Evolutionary conservation across 2,329 filamentous ascomycete genomes (phyloP).

Genomic region (Trichoderma atroviride): DNA sequence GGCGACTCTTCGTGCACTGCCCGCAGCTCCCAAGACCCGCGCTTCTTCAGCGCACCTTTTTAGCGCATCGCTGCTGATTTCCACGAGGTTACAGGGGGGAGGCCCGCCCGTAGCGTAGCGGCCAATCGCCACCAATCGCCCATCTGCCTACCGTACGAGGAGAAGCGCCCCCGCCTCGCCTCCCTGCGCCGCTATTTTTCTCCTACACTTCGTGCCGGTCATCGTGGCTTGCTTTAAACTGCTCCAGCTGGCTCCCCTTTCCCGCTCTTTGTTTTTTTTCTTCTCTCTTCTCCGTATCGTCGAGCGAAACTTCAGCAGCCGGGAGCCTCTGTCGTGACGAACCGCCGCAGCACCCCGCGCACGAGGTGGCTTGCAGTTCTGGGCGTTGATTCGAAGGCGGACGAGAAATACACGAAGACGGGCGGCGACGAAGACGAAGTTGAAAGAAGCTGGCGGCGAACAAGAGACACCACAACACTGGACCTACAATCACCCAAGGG

Average conservation of each 20-base stretch:
- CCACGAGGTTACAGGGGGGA: slow-evolving; percentile 26
- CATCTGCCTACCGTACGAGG: slow-evolving; percentile 5
- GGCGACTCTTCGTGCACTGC: background rate
- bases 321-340: slow-evolving; percentile 23
- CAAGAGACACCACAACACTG: background rate
- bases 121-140: slow-evolving; percentile 24
- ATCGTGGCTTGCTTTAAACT: background rate
- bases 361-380: slow-evolving; percentile 16
- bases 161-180: slow-evolving; percentile 23
- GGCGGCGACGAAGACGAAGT: background rate
- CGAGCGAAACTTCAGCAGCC: slow-evolving; percentile 19
- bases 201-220: slow-evolving; percentile 15
- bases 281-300: background rate
- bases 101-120: background rate
- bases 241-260: slow-evolving; percentile 3
- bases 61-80: slow-evolving; percentile 24
- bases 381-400: slow-evolving; percentile 1
- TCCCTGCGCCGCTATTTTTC: slow-evolving; percentile 13
- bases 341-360: slow-evolving; percentile 15
- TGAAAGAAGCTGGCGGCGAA: background rate
- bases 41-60: slow-evolving; percentile 25
- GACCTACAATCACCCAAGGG: background rate
- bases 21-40: background rate
- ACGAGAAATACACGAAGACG: background rate
- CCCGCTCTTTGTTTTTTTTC: background rate